These are phyloP conservation scores for Fusarium miscanthi DNA, from an alignment of 2,329 filamentous ascomycete genomes.

Conservation along the genomic window DNA sequence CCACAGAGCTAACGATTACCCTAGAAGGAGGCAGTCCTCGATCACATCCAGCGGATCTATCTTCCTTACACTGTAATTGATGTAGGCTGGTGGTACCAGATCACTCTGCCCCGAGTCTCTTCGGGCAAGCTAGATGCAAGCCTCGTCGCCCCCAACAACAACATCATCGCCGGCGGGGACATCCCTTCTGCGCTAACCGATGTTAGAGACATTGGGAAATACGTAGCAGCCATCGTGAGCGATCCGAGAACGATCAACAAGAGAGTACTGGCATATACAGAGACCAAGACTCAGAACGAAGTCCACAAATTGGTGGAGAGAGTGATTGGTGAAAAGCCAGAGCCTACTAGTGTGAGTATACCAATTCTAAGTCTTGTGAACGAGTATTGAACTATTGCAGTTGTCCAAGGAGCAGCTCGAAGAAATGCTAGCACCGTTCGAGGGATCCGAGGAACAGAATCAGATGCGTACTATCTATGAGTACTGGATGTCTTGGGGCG, in stretches of 20 bases:
- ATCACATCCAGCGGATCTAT: slow-evolving; percentile 58
- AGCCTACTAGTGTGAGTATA: background rate
- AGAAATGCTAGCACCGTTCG: background rate
- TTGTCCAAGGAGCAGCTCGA: slow-evolving; percentile 1
- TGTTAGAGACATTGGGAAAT: slow-evolving; percentile 4
- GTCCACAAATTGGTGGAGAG: background rate
- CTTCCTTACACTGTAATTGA: slow-evolving; percentile 60
- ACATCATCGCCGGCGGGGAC: background rate
- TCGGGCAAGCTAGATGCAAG: slow-evolving; percentile 4
- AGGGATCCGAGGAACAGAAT: background rate
- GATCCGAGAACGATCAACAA: slow-evolving; percentile 10
- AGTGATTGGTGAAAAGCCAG: slow-evolving; percentile 6
- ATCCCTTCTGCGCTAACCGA: background rate
- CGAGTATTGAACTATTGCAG: background rate
- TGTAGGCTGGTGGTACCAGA: slow-evolving; percentile 18
- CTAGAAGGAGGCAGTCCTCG: slow-evolving; percentile 61
- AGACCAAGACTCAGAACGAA: slow-evolving; percentile 10
- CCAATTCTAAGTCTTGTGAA: fast-evolving
- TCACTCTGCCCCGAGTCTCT: background rate
- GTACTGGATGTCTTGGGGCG: slow-evolving; percentile 17
- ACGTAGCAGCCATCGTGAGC: slow-evolving; percentile 1
- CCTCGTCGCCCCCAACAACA: slow-evolving; percentile 3
- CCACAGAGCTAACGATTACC: background rate
- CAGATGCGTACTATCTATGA: background rate
- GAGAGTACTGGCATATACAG: slow-evolving; percentile 2